Evolutionary conservation across 2,329 filamentous ascomycete genomes (phyloP).

Genomic region (Cryphonectria japonica): DNA sequence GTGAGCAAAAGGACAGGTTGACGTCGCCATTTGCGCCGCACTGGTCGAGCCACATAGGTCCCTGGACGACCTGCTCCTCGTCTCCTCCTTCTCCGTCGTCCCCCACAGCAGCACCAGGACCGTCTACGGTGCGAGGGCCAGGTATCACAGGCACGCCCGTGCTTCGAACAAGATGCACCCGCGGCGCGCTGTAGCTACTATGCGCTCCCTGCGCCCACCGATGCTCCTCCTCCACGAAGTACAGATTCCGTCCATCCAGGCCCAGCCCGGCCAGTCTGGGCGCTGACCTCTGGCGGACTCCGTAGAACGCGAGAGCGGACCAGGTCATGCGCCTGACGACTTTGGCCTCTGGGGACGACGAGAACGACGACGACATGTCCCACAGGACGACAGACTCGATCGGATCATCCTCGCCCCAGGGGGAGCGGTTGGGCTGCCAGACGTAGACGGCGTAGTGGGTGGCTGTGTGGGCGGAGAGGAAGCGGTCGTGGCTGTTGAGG

Average conservation of each 20-base stretch:
- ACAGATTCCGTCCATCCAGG: conserved; percentile 55
- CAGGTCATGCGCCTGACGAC: conserved; percentile 55
- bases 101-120: too few species aligned
- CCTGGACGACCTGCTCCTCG: conserved; percentile 38
- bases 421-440: conserved; percentile 61
- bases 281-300: conserved; percentile 54
- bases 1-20: conserved; percentile 50
- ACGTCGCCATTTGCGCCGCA: conserved; percentile 49
- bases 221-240: conserved; percentile 61
- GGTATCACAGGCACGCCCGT: conserved; percentile 57
- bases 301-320: conserved; percentile 55
- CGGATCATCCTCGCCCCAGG: conserved; percentile 59
- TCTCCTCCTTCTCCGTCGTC: not conserved
- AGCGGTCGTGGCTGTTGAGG: conserved; percentile 59
- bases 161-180: conserved; percentile 49
- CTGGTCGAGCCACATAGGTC: conserved; percentile 54
- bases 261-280: conserved; percentile 55
- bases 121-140: not conserved
- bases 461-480: conserved; percentile 63
- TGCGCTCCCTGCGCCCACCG: conserved; percentile 53
- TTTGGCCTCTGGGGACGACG: conserved; percentile 51
- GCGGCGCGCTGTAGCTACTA: conserved; percentile 44
- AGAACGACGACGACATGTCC: conserved; percentile 55
- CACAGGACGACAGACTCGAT: conserved; percentile 62
- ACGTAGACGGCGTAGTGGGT: conserved; percentile 65